Base-by-base conservation (phyloP, 768 basidiomycete species). In the Chalciporus sphaerocephalus region DNA sequence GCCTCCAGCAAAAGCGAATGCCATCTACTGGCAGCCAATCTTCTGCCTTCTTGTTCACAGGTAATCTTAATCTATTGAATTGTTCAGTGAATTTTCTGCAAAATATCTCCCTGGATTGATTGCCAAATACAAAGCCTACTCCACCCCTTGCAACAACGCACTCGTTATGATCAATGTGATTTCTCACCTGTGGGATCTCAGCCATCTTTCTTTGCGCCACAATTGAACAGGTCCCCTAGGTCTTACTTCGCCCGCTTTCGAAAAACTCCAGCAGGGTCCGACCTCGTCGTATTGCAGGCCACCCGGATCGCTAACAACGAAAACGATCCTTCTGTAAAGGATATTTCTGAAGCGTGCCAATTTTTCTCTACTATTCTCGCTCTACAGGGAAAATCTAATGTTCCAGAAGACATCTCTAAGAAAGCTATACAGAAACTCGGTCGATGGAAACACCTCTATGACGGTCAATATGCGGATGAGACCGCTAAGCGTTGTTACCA, bases 221-320 rank as follows among this genome's bases (percentile, higher is more conserved):
- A 20, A 25, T 40, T 4, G 10, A 17, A 28, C 27, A n/a, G 13
- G 10, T n/a, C 30, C 30, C 42, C 11, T 38, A 73, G 74, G 2
- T 65, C 73, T 9, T 73, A 75, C 51, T 74, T 73, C 46, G 51
- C 67, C 27, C 71, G 73, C 22, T 73, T 69, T 46, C 48, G 60
- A 24, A 64, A 52, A 16, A 67, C 55, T 3, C 48, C 60, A 6
- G 65, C 59, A 13, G 65, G 58, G 6, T 59, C 55, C 43, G 66
- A 65, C 20, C 39, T 75, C 32, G 68, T 60, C 6, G 58, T 59
- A 21, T 42, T 72, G 13, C 70, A 74, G 42, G 65, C 67, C 15
- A 62, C 61, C 37, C 70, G 70, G 27, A 68, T 63, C 1, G 68
- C 62, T 5, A 55, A 53, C 10, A 24, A 33, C 15, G 38, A 30